These are phyloP conservation scores for Plasmodium berghei DNA, from an alignment of 169 alveolate genomes.

Conservation along the genomic window DNA sequence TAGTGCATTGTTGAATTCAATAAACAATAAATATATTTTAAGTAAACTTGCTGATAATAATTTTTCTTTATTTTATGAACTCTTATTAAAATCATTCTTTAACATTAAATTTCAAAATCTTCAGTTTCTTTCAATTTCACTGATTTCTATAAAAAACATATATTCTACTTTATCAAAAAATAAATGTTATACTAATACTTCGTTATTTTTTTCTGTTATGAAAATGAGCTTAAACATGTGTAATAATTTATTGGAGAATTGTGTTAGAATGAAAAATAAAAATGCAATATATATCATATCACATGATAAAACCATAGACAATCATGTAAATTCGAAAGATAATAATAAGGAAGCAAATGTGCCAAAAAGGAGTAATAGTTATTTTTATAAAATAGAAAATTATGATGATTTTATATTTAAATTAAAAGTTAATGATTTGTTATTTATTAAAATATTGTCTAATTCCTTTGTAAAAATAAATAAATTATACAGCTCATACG, in stretches of 20 bases:
- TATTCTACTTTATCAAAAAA: slow-evolving; percentile 34
- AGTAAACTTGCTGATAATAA: slow-evolving; percentile 41
- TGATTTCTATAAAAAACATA: slow-evolving; percentile 58
- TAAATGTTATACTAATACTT: slow-evolving; percentile 27
- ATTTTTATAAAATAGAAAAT: slow-evolving; percentile 72
- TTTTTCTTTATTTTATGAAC: slow-evolving; percentile 44
- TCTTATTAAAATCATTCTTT: slow-evolving; percentile 32
- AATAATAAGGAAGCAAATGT: slow-evolving; percentile 17
- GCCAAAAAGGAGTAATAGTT: slow-evolving; percentile 21
- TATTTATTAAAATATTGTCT: slow-evolving; percentile 59
- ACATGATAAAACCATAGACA: neutral
- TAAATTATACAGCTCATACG: slow-evolving; percentile 40
- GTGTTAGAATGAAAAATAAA: slow-evolving; percentile 33
- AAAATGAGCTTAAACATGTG: slow-evolving; percentile 33
- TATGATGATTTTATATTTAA: slow-evolving; percentile 47
- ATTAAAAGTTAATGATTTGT: slow-evolving; percentile 59
- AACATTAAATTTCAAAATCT: slow-evolving; percentile 58
- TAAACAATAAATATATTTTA: slow-evolving; percentile 55
- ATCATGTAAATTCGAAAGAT: neutral
- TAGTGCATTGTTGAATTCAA: slow-evolving; percentile 50
- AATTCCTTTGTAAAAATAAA: slow-evolving; percentile 58
- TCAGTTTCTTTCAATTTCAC: slow-evolving; percentile 65
- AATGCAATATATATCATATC: slow-evolving; percentile 23
- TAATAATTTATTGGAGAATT: slow-evolving; percentile 37
- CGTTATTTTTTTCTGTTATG: slow-evolving; percentile 29